A percentile compares a stretch with the other conserved stretches of the same genome.
phyloP scores from a whole-genome alignment of 164 flowering plant species.

The Kalanchoe fedtschenkoi region DNA sequence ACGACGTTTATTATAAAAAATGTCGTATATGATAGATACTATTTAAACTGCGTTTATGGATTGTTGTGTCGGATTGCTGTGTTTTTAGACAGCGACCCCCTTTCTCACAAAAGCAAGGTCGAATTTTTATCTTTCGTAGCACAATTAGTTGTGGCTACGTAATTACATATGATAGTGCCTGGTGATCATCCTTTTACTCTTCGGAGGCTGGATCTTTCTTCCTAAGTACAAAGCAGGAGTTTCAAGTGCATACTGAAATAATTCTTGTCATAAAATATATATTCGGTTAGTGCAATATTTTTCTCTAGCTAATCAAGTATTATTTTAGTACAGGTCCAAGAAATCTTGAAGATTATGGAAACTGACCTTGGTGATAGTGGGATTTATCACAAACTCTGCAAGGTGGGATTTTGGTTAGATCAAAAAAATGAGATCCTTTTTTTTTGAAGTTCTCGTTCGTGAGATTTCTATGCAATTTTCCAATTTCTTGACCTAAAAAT shows the following conservation, averaged over 20 bases:
- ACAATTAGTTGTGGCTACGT: too few relatives aligned
- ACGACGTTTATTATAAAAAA: too few relatives aligned
- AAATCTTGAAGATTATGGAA: constrained; percentile 65
- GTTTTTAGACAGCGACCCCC: constrained; percentile 54
- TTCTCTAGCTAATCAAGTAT: not conserved
- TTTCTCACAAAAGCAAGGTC: constrained; percentile 67
- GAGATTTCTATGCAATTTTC: too few relatives aligned
- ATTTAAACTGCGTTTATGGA: too few relatives aligned
- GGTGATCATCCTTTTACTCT: not conserved
- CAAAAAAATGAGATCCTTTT: too few relatives aligned
- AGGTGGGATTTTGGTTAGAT: constrained; percentile 47
- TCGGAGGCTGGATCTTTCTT: not conserved
- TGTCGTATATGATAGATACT: too few relatives aligned
- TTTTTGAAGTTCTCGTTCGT: too few relatives aligned
- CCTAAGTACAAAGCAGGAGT: not conserved
- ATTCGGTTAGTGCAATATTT: not conserved
- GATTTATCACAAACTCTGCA: constrained; percentile 51
- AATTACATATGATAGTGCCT: not conserved
- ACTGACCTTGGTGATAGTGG: constrained; percentile 59
- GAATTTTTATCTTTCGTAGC: too few relatives aligned
- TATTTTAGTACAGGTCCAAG: constrained; percentile 41
- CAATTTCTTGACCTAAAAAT: too few relatives aligned
- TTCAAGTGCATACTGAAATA: not conserved
- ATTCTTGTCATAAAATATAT: too few relatives aligned
- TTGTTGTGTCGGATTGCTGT: constrained; percentile 47